Evolutionary conservation across 1,284 basidiomycete species (phyloP).

Genomic region (Naganishia cerealis): DNA sequence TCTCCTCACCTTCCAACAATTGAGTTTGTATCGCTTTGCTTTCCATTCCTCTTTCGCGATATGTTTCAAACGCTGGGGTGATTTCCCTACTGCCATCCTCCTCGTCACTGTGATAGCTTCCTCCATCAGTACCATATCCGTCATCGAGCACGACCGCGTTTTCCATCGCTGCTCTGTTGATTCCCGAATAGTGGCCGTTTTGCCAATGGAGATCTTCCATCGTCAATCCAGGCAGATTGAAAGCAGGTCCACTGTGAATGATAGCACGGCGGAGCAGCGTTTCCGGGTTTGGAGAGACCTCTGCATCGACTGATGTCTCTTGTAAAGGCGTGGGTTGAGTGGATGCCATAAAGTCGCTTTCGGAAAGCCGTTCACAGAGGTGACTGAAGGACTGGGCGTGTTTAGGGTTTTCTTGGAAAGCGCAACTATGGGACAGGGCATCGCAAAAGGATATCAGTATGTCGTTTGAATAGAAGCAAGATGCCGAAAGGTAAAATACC

Average conservation of each 20-base stretch:
- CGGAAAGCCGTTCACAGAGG: conserved; percentile 22
- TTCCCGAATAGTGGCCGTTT: conserved; percentile 43
- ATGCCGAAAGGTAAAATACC: conserved; percentile 3
- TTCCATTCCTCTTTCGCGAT: conserved; percentile 19
- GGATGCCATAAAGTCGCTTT: conserved; percentile 14
- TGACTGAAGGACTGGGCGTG: conserved; percentile 28
- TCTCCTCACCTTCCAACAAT: neutral
- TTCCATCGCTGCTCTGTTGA: conserved; percentile 26
- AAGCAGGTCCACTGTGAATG: conserved; percentile 15
- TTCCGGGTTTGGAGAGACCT: conserved; percentile 40
- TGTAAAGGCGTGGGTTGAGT: conserved; percentile 42
- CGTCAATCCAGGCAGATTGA: neutral
- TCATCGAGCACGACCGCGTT: conserved; percentile 29
- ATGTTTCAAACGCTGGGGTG: conserved; percentile 3
- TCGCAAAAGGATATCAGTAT: neutral
- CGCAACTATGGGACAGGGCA: conserved; percentile 6
- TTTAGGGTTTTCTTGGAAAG: conserved; percentile 25
- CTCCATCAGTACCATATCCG: conserved; percentile 34
- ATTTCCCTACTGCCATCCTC: conserved; percentile 6
- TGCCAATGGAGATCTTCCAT: conserved; percentile 40
- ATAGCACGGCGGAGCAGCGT: conserved; percentile 41
- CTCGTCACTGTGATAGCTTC: conserved; percentile 14
- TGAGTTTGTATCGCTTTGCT: conserved; percentile 16
- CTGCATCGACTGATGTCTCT: conserved; percentile 25
- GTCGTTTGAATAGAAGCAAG: too few relatives aligned